Evolutionary conservation across 1,139 yeast genomes (phyloP).

Genomic region (Magnusiomyces paraingens): DNA sequence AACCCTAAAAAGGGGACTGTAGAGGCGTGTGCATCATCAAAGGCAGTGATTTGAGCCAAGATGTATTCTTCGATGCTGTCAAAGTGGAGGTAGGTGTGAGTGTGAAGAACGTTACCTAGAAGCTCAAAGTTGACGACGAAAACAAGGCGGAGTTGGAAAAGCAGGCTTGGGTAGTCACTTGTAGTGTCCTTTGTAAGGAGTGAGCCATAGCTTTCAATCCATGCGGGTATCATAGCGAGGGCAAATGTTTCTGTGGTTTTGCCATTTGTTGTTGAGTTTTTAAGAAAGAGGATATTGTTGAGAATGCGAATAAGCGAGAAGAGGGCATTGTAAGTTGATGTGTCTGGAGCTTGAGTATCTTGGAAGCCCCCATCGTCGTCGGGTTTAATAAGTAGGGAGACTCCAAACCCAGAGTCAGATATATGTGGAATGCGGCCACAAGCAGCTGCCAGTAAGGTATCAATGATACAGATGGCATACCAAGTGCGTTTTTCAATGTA

Average conservation of each 20-base stretch:
- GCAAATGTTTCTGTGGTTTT: not conserved
- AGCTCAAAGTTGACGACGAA: not conserved
- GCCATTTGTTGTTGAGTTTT: not conserved
- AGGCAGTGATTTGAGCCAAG: not conserved
- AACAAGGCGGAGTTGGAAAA: not conserved
- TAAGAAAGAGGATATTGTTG: not conserved
- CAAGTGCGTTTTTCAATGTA: conserved; percentile 17
- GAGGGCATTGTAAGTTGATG: not conserved
- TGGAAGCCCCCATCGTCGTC: not conserved
- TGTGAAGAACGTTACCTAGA: not conserved
- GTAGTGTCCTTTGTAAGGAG: not conserved
- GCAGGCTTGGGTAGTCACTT: not conserved
- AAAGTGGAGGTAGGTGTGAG: not conserved
- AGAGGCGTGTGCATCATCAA: not conserved
- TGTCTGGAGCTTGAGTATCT: not conserved
- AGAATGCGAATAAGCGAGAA: not conserved
- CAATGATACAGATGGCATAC: conserved; percentile 21
- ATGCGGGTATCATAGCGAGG: not conserved
- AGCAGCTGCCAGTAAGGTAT: conserved; percentile 19
- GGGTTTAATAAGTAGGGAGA: conserved; percentile 7
- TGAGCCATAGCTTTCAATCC: not conserved
- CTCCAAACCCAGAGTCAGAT: conserved; percentile 16
- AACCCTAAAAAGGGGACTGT: not conserved
- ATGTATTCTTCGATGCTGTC: not conserved
- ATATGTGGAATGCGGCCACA: conserved; percentile 19